phyloP scores from a whole-genome alignment of 192 early-diverging fungal genomes.

The Chytriomyces confervae region DNA sequence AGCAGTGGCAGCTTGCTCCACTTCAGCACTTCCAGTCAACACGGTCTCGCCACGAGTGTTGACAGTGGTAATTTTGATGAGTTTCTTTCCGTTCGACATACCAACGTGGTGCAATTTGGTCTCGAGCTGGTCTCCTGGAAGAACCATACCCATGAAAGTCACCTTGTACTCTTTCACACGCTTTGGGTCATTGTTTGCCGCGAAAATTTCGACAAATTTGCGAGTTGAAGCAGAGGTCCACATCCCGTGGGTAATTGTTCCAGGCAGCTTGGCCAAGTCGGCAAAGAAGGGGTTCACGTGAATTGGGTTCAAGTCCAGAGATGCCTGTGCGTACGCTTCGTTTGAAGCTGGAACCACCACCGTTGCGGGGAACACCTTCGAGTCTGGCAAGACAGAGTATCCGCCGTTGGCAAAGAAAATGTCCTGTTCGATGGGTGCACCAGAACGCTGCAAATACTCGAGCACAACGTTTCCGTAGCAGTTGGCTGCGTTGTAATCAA shows the following conservation, averaged over 20 bases:
- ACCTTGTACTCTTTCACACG: slow-evolving; percentile 86
- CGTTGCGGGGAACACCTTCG: slow-evolving; percentile 81
- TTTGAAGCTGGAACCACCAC: slow-evolving; percentile 85
- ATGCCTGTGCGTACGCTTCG: slow-evolving; percentile 83
- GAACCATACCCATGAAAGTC: slow-evolving; percentile 87
- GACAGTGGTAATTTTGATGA: slow-evolving; percentile 87
- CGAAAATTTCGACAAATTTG: slow-evolving; percentile 94
- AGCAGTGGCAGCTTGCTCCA: slow-evolving; percentile 88
- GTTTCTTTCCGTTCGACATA: slow-evolving; percentile 96
- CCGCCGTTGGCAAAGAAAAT: slow-evolving; percentile 81
- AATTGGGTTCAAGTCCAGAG: slow-evolving; percentile 94
- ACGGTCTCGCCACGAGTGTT: slow-evolving; percentile 86
- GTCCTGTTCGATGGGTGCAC: slow-evolving; percentile 85
- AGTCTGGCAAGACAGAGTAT: slow-evolving; percentile 87
- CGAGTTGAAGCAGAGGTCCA: slow-evolving; percentile 94
- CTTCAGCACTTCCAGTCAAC: slow-evolving; percentile 87
- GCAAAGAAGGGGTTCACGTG: slow-evolving; percentile 96
- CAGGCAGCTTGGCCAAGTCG: slow-evolving; percentile 85
- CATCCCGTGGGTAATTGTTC: slow-evolving; percentile 97
- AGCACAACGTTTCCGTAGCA: slow-evolving; percentile 86
- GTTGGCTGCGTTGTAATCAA: slow-evolving; percentile 76
- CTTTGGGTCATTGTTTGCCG: slow-evolving; percentile 90
- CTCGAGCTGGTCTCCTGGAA: slow-evolving; percentile 86
- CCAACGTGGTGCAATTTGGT: slow-evolving; percentile 91
- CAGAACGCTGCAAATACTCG: slow-evolving; percentile 86